phyloP scores from a whole-genome alignment of 306 rosid genomes.

The Gynostemma pentaphyllum region DNA sequence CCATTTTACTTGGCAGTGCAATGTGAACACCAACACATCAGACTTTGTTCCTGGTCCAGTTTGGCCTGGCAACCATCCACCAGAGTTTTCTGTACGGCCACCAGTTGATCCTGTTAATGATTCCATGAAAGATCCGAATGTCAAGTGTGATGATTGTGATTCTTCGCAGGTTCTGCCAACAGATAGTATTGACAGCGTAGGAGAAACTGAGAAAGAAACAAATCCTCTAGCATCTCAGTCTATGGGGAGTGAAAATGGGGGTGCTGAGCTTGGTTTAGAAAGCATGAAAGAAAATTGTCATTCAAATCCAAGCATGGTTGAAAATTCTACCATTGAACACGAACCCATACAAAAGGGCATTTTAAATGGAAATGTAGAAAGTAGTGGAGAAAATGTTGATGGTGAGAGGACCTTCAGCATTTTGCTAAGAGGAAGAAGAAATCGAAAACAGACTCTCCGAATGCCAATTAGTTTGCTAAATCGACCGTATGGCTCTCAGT shows the following conservation, averaged over 20 bases:
- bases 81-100: constrained; percentile 60
- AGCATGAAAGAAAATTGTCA: constrained; percentile 41
- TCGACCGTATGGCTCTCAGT: constrained; percentile 87
- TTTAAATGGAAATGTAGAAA: constrained; percentile 19
- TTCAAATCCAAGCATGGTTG: constrained; percentile 25
- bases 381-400: constrained; percentile 40
- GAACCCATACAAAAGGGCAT: constrained; percentile 19
- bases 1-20: constrained; percentile 77
- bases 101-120: constrained; percentile 56
- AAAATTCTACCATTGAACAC: constrained; percentile 27
- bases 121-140: constrained; percentile 31
- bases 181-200: constrained; percentile 35
- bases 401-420: constrained; percentile 88
- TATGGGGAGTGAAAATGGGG: constrained; percentile 27
- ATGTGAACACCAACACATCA: constrained; percentile 40
- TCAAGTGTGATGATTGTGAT: constrained; percentile 31
- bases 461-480: constrained; percentile 91
- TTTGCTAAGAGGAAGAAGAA: constrained; percentile 84
- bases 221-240: constrained; percentile 24
- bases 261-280: constrained; percentile 28
- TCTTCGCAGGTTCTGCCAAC: constrained; percentile 37
- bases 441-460: constrained; percentile 82
- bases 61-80: constrained; percentile 79
- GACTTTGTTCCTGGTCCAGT: constrained; percentile 58
- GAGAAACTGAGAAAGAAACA: constrained; percentile 37